phyloP scores from a whole-genome alignment of 2,329 filamentous ascomycete species.

The Botrytis hyacinthi region DNA sequence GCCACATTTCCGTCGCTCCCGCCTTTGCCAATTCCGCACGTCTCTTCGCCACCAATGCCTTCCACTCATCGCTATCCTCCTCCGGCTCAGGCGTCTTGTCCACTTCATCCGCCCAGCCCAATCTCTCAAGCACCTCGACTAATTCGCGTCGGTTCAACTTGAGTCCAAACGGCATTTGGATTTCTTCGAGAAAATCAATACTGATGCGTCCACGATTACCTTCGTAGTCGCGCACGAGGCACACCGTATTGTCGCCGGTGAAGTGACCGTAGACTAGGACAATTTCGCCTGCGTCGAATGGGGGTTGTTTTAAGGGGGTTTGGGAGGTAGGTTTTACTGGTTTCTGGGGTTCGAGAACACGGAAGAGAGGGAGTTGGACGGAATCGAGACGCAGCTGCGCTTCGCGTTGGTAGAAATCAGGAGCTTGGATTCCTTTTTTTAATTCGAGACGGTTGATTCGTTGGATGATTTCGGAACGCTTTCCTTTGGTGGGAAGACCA shows the following conservation, averaged over 20 bases:
- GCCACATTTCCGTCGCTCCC: background rate
- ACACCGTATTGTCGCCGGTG: background rate
- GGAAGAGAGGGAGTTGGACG: background rate
- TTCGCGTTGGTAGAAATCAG: background rate
- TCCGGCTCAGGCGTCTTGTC: background rate
- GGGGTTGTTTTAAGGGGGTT: background rate
- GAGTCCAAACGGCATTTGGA: constrained; percentile 7
- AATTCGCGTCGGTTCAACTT: constrained; percentile 6
- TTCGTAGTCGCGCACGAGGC: constrained; percentile 10
- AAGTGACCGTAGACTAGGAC: background rate
- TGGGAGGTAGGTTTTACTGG: background rate
- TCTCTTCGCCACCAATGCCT: background rate
- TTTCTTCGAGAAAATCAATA: background rate
- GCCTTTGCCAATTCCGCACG: background rate
- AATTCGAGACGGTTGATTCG: background rate
- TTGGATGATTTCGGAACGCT: background rate
- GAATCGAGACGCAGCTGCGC: background rate
- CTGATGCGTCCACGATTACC: constrained; percentile 2
- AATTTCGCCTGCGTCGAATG: background rate
- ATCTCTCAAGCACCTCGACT: background rate
- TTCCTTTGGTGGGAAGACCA: background rate
- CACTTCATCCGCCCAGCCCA: constrained; percentile 5
- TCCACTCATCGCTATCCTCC: background rate
- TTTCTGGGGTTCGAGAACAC: background rate
- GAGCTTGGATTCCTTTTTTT: background rate